These are phyloP conservation scores for Punica granatum DNA, from an alignment of 345 rosid species.

Conservation along the genomic window DNA sequence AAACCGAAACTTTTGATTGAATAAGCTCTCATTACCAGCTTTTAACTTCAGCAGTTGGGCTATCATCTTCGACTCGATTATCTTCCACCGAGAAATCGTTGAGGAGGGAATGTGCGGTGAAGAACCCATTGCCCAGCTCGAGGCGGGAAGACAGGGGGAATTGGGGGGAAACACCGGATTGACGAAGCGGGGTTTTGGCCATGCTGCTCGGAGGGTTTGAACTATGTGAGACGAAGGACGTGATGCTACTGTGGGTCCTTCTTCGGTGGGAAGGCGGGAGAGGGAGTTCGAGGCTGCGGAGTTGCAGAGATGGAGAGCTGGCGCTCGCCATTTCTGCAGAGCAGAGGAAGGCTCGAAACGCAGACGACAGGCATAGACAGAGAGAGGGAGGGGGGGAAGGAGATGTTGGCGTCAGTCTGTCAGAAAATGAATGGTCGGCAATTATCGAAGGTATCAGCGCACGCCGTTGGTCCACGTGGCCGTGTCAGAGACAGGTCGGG, in stretches of 20 bases:
- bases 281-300: conserved; percentile 18
- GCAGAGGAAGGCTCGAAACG: neutral
- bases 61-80: conserved; percentile 11
- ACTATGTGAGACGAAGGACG: neutral
- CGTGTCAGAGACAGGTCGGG: neutral
- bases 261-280: conserved; percentile 13
- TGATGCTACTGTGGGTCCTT: neutral
- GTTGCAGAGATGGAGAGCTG: conserved; percentile 22
- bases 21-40: conserved; percentile 29
- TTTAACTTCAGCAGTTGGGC: conserved; percentile 24
- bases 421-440: conserved; percentile 10
- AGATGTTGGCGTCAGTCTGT: neutral
- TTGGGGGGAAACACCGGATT: neutral
- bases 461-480: conserved; percentile 8
- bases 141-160: neutral
- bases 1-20: neutral
- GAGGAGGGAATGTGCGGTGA: conserved; percentile 16
- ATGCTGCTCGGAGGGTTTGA: neutral
- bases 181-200: neutral
- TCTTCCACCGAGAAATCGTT: conserved; percentile 14
- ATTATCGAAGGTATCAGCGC: neutral
- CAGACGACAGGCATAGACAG: neutral
- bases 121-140: neutral
- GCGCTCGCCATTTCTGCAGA: conserved; percentile 19
- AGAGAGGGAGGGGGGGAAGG: neutral